Conservation (phyloP, 2,329 filamentous ascomycete species). For the Tolypocladium ophioglossoides region DNA sequence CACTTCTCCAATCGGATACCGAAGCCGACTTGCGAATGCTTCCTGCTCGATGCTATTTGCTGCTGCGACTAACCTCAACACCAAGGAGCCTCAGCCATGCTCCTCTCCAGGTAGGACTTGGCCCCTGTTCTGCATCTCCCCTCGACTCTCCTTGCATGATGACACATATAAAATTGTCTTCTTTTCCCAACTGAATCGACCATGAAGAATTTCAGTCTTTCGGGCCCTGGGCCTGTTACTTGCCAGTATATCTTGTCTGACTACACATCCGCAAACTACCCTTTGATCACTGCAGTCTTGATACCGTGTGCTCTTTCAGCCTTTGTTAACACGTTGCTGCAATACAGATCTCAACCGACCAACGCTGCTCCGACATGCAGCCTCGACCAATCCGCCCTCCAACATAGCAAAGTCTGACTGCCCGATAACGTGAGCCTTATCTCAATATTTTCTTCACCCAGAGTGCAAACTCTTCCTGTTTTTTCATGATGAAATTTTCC, state of each 20-base stretch:
- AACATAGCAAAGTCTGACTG: neutral
- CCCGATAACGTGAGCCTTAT: conserved; percentile 3
- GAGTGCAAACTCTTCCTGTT: neutral
- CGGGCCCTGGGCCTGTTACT: conserved; percentile 72
- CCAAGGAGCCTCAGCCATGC: neutral
- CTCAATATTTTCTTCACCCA: conserved; percentile 4
- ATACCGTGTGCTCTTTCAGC: neutral
- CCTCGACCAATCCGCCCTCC: neutral
- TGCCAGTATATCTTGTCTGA: conserved; percentile 86
- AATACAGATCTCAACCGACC: neutral
- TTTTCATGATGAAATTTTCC: conserved; percentile 61
- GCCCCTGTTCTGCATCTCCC: conserved; percentile 6
- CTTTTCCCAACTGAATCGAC: conserved; percentile 84
- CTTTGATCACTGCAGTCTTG: neutral
- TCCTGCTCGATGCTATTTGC: neutral
- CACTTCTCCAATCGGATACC: neutral
- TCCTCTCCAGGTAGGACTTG: conserved; percentile 13
- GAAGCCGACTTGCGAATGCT: neutral
- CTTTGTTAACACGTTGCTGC: conserved; percentile 1
- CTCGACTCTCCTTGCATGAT: conserved; percentile 44
- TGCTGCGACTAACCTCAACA: neutral
- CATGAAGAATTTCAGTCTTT: conserved; percentile 66
- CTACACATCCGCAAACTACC: conserved; percentile 10
- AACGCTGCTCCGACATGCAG: neutral
- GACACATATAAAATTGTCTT: conserved; percentile 63